A percentile compares a stretch with the other conserved stretches of the same genome.
phyloP scores from a whole-genome alignment of 1,284 basidiomycete genomes.

The Agroathelia rolfsii region DNA sequence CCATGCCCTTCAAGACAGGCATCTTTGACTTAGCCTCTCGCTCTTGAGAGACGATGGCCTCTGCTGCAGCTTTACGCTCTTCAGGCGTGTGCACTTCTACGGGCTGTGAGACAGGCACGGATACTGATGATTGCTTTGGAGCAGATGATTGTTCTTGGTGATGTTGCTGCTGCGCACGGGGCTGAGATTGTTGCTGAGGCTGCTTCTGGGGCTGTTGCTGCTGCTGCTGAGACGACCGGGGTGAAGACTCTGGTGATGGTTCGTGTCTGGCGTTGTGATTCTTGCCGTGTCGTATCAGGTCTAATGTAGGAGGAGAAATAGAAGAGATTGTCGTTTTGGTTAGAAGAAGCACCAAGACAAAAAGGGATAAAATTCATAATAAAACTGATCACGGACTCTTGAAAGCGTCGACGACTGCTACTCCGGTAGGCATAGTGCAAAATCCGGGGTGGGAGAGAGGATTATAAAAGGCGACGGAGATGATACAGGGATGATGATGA shows the following conservation, averaged over 20 bases:
- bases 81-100: too few relatives aligned
- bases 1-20: conserved; percentile 79
- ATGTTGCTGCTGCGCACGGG: conserved; percentile 22
- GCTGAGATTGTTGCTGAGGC: conserved; percentile 24
- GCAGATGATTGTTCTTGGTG: conserved; percentile 13
- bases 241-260: conserved; percentile 10
- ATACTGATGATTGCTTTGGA: conserved; percentile 5
- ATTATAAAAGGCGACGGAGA: too few relatives aligned
- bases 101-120: conserved; percentile 12
- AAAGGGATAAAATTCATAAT: conserved; percentile 4
- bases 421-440: conserved; percentile 27
- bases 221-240: conserved; percentile 16
- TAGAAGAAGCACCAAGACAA: conserved; percentile 9
- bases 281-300: conserved; percentile 82
- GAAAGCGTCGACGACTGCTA: conserved; percentile 58
- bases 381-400: conserved; percentile 40
- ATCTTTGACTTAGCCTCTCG: conserved; percentile 66
- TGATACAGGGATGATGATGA: too few relatives aligned
- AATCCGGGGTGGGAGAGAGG: too few relatives aligned
- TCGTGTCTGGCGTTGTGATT: conserved; percentile 38
- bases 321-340: conserved; percentile 14
- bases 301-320: conserved; percentile 28
- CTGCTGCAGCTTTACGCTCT: conserved; percentile 47
- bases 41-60: conserved; percentile 74
- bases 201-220: conserved; percentile 18